These are phyloP conservation scores for Neonectria magnoliae DNA, from an alignment of 2,329 filamentous ascomycete species.

Conservation along the genomic window DNA sequence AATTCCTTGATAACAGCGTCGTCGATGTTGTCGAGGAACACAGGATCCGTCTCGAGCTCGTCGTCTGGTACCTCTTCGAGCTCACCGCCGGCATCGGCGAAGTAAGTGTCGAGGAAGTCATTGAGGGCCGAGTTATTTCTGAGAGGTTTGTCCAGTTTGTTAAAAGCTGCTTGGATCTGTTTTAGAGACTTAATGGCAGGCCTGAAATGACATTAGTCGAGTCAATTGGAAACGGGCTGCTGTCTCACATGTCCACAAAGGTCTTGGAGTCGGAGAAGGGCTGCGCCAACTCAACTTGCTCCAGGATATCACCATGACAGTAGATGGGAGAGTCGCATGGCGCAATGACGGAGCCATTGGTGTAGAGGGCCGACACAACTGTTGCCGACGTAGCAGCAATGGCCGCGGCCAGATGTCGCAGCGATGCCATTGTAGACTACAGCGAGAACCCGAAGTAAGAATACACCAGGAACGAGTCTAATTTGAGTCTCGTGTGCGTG, in stretches of 20 bases:
- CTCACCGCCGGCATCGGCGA: constrained; percentile 71
- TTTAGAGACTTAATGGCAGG: constrained; percentile 68
- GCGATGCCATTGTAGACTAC: constrained; percentile 37
- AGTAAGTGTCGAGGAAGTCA: constrained; percentile 70
- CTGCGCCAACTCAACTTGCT: constrained; percentile 69
- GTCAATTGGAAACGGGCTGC: background rate
- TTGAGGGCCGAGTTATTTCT: constrained; percentile 71
- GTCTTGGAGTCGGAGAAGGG: constrained; percentile 76
- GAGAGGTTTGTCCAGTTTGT: constrained; percentile 67
- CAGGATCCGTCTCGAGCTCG: constrained; percentile 64
- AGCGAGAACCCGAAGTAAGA: background rate
- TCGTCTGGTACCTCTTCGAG: constrained; percentile 62
- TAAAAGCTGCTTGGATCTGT: constrained; percentile 70
- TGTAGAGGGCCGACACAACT: constrained; percentile 60
- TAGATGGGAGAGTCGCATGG: constrained; percentile 76
- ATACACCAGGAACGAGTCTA: background rate
- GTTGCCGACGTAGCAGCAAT: constrained; percentile 41
- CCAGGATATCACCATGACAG: constrained; percentile 72
- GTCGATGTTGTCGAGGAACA: constrained; percentile 66
- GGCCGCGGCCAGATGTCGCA: constrained; percentile 40
- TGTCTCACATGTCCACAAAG: constrained; percentile 72
- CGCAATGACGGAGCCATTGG: constrained; percentile 68
- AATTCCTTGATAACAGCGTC: constrained; percentile 70
- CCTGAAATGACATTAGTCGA: constrained; percentile 46
- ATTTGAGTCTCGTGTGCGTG: background rate